Conservation (phyloP, 352 stramenopile species). For the Plasmopara viticola region DNA sequence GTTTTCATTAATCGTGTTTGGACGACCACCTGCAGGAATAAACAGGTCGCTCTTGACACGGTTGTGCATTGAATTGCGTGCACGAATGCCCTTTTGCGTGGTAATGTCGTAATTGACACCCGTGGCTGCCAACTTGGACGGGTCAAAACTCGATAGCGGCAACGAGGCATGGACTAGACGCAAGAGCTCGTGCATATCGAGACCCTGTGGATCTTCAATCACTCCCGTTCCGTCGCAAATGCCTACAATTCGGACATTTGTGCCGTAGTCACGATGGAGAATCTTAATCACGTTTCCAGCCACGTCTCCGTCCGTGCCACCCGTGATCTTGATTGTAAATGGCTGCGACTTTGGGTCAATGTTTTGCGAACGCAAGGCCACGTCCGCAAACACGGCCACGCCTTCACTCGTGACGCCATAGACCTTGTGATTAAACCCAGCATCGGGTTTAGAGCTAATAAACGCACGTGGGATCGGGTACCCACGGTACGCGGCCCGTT, state of each 20-base stretch:
- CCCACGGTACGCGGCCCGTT: constrained; percentile 66
- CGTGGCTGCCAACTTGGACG: constrained; percentile 35
- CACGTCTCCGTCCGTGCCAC: constrained; percentile 96
- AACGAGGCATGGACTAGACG: constrained; percentile 90
- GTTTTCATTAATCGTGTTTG: constrained; percentile 85
- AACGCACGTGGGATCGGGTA: constrained; percentile 80
- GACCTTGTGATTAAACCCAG: constrained; percentile 84
- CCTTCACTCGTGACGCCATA: constrained; percentile 82
- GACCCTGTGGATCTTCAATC: constrained; percentile 92
- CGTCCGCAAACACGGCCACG: constrained; percentile 76
- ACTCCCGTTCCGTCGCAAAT: constrained; percentile 90
- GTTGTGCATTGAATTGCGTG: constrained; percentile 98
- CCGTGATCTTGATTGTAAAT: constrained; percentile 87
- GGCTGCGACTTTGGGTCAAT: constrained; percentile 69
- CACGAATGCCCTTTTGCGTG: constrained; percentile 75
- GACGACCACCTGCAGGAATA: constrained; percentile 72
- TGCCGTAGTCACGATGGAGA: constrained; percentile 88
- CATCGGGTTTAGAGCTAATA: constrained; percentile 80
- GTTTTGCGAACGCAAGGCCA: constrained; percentile 65
- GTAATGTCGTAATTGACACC: constrained; percentile 82
- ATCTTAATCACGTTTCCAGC: constrained; percentile 98
- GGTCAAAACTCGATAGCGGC: constrained; percentile 78
- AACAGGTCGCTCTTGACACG: constrained; percentile 85
- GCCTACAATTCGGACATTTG: constrained; percentile 91
- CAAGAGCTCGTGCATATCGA: constrained; percentile 92